Conservation (phyloP, 139 green algal genomes). For the Asterochloris sp. region DNA sequence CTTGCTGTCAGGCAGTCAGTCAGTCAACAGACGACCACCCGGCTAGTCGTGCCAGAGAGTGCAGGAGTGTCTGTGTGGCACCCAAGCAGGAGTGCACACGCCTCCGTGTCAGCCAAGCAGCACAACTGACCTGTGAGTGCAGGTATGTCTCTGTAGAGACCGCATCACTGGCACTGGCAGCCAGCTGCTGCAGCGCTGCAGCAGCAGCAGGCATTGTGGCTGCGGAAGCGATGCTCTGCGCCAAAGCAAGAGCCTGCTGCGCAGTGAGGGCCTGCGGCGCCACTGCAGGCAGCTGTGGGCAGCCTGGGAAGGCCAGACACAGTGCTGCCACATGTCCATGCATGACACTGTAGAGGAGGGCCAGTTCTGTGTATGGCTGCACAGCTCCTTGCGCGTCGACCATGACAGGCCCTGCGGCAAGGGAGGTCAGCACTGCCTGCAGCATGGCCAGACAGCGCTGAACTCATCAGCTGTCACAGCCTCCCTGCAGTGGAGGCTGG, state of each 20-base stretch:
- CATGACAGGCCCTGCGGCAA: neutral
- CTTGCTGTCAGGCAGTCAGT: no score
- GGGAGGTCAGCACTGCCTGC: neutral
- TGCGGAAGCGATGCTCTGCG: neutral
- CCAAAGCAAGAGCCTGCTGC: conserved; percentile 10
- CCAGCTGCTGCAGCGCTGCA: neutral
- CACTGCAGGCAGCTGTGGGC: neutral
- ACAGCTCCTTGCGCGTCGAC: neutral
- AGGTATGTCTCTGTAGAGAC: no score
- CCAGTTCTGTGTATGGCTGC: conserved; percentile 6
- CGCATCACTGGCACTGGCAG: neutral
- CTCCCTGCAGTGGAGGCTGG: no score
- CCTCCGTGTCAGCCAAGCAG: no score
- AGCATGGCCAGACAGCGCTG: neutral
- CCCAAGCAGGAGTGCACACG: no score
- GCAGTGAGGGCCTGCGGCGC: neutral
- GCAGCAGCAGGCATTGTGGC: neutral
- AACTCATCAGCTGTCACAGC: no score
- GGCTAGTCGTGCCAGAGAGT: no score
- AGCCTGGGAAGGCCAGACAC: neutral
- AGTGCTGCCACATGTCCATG: conserved; percentile 2
- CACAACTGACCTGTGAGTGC: no score
- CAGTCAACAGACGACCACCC: no score
- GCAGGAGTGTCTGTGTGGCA: no score
- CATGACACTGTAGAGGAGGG: neutral